Evolutionary conservation across 1,139 yeast genomes (phyloP).

Genomic region (Geotrichum bryndzae): DNA sequence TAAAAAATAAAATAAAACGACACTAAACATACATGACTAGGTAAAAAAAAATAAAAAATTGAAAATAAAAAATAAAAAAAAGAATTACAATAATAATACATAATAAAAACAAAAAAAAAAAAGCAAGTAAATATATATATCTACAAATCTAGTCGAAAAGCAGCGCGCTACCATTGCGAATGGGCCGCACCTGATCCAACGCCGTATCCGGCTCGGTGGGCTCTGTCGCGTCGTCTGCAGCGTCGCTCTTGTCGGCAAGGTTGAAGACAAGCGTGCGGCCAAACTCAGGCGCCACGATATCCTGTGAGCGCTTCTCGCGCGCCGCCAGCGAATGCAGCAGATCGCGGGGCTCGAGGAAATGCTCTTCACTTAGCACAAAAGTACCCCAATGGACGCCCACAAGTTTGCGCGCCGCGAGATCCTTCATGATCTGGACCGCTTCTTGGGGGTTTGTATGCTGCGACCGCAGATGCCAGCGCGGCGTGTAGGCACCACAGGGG

Average conservation of each 20-base stretch:
- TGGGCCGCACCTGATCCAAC: slow-evolving; percentile 16
- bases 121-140: not conserved
- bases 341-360: slow-evolving; percentile 73
- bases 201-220: slow-evolving; percentile 9
- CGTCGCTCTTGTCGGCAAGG: slow-evolving; percentile 24
- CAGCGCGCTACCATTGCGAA: slow-evolving; percentile 33
- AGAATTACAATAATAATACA: not conserved
- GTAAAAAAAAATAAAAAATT: not conserved
- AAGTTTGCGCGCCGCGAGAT: slow-evolving; percentile 54
- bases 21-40: not conserved
- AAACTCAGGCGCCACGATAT: slow-evolving; percentile 47
- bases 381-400: slow-evolving; percentile 97
- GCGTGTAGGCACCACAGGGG: slow-evolving; percentile 94
- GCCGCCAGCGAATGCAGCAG: slow-evolving; percentile 35
- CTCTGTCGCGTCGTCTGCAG: not conserved
- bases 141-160: slow-evolving; percentile 22
- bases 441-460: slow-evolving; percentile 83
- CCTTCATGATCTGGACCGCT: slow-evolving; percentile 60
- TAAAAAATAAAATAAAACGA: not conserved
- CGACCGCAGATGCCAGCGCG: slow-evolving; percentile 89
- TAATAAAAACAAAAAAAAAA: not conserved
- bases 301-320: slow-evolving; percentile 29
- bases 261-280: slow-evolving; percentile 47
- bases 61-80: not conserved
- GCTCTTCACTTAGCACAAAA: slow-evolving; percentile 80